These are phyloP conservation scores for Panellus pusillus DNA, from an alignment of 768 basidiomycete genomes.

Conservation along the genomic window DNA sequence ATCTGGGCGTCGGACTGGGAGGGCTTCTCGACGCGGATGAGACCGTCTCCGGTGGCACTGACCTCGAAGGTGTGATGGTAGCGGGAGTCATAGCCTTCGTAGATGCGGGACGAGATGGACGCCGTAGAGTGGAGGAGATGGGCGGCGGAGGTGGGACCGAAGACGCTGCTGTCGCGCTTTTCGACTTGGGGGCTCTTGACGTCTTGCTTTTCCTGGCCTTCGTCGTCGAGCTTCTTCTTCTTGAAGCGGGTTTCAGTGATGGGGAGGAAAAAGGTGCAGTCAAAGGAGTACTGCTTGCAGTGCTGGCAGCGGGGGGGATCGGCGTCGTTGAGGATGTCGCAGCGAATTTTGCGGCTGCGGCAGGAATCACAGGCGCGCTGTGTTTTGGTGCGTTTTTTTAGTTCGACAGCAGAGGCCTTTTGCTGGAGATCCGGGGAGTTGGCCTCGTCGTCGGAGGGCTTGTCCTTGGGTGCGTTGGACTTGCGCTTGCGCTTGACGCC, in stretches of 20 bases:
- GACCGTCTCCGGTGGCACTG: slow-evolving; percentile 78
- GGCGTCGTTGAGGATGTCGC: slow-evolving; percentile 80
- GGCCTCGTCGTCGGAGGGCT: slow-evolving; percentile 61
- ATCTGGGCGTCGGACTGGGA: slow-evolving; percentile 54
- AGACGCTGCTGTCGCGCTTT: slow-evolving; percentile 61
- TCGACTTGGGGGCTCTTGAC: slow-evolving; percentile 21
- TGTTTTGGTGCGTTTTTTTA: slow-evolving; percentile 90
- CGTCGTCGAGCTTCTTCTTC: slow-evolving; percentile 78
- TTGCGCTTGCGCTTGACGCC: slow-evolving; percentile 67
- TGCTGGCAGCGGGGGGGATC: slow-evolving; percentile 88
- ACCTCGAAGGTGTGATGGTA: slow-evolving; percentile 91
- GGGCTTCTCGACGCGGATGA: slow-evolving; percentile 79
- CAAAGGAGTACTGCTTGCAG: slow-evolving; percentile 91
- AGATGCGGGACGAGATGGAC: slow-evolving; percentile 78
- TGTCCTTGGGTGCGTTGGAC: slow-evolving; percentile 43
- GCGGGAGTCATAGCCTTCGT: slow-evolving; percentile 84
- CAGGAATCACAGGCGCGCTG: slow-evolving; percentile 90
- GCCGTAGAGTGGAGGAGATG: slow-evolving; percentile 91
- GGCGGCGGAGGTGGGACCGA: slow-evolving; percentile 78
- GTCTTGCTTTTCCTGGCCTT: slow-evolving; percentile 38
- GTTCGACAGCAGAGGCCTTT: slow-evolving; percentile 43
- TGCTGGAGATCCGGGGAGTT: slow-evolving; percentile 46
- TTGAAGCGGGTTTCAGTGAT: slow-evolving; percentile 99
- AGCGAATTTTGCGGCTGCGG: slow-evolving; percentile 89
- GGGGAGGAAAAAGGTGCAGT: slow-evolving; percentile 97